A percentile compares a stretch with the other conserved stretches of the same genome.
phyloP scores from a whole-genome alignment of 495 filamentous ascomycete genomes.

The Chaetomium fimeti region DNA sequence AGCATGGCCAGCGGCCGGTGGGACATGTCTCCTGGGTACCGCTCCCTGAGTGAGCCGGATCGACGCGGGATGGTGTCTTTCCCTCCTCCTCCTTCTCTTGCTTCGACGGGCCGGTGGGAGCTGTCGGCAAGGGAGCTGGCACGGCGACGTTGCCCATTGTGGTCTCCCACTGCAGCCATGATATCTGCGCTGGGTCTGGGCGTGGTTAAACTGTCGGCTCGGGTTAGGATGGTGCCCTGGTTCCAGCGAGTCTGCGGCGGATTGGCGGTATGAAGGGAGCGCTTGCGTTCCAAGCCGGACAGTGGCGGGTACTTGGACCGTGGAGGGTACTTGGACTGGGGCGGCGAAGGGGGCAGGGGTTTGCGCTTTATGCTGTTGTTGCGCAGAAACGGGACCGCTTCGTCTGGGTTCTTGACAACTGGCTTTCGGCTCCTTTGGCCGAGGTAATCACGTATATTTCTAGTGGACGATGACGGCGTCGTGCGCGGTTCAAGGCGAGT shows the following conservation, averaged over 20 bases:
- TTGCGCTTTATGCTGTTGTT: conserved; percentile 26
- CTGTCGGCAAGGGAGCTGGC: conserved; percentile 27
- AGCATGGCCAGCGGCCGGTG: conserved; percentile 62
- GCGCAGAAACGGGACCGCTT: conserved; percentile 24
- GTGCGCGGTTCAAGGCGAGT: conserved; percentile 28
- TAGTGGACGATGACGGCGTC: conserved; percentile 39
- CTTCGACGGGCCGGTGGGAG: conserved; percentile 26
- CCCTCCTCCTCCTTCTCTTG: conserved; percentile 12
- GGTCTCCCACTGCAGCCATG: conserved; percentile 1
- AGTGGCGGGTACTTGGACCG: conserved; percentile 10
- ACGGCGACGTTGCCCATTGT: conserved; percentile 21
- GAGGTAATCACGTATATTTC: conserved; percentile 20
- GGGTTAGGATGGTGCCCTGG: conserved; percentile 31
- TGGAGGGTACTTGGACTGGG: conserved; percentile 12
- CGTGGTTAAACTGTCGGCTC: conserved; percentile 32
- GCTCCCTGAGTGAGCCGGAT: conserved; percentile 53
- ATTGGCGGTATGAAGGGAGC: conserved; percentile 27
- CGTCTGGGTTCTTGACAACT: conserved; percentile 18
- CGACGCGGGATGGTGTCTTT: conserved; percentile 36
- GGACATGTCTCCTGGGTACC: conserved; percentile 61
- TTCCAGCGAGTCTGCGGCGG: conserved; percentile 33
- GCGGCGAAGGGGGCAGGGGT: conserved; percentile 20
- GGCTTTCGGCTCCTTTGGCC: not conserved
- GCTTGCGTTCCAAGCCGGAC: conserved; percentile 23
- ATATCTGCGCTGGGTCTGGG: conserved; percentile 24